These are phyloP conservation scores for Phoenix dactylifera DNA, from an alignment of 176 grass and related monocot genomes.

Conservation along the genomic window DNA sequence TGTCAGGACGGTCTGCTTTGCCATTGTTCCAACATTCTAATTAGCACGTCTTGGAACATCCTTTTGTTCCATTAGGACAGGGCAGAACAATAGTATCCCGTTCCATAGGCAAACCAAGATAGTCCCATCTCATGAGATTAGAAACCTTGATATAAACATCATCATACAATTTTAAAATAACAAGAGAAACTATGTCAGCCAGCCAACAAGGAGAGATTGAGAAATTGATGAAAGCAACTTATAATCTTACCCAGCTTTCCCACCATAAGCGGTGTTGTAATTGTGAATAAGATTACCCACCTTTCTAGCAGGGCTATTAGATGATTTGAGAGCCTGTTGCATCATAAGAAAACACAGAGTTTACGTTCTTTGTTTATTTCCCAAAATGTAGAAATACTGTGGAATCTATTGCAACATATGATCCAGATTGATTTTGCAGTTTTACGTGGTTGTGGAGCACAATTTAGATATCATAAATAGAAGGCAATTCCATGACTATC, in stretches of 20 bases:
- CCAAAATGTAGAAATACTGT: background rate
- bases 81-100: too few relatives aligned
- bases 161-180: slow-evolving; percentile 46
- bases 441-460: too few relatives aligned
- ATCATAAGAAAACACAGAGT: background rate
- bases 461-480: too few relatives aligned
- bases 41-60: too few relatives aligned
- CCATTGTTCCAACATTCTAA: too few relatives aligned
- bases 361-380: background rate
- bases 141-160: slow-evolving; percentile 41
- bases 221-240: background rate
- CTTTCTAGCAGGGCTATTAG: slow-evolving; percentile 54
- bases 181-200: background rate
- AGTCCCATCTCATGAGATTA: too few relatives aligned
- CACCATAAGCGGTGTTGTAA: slow-evolving; percentile 48
- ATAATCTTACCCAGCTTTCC: slow-evolving; percentile 48
- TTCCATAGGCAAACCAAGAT: too few relatives aligned
- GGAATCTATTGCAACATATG: background rate
- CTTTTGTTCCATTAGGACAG: too few relatives aligned
- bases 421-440: too few relatives aligned
- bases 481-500: too few relatives aligned
- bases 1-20: too few relatives aligned
- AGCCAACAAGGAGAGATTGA: background rate
- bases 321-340: slow-evolving; percentile 67
- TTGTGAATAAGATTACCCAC: slow-evolving; percentile 78